Conservation (phyloP, 2,329 filamentous ascomycete genomes). For the Fusarium heterosporum region DNA sequence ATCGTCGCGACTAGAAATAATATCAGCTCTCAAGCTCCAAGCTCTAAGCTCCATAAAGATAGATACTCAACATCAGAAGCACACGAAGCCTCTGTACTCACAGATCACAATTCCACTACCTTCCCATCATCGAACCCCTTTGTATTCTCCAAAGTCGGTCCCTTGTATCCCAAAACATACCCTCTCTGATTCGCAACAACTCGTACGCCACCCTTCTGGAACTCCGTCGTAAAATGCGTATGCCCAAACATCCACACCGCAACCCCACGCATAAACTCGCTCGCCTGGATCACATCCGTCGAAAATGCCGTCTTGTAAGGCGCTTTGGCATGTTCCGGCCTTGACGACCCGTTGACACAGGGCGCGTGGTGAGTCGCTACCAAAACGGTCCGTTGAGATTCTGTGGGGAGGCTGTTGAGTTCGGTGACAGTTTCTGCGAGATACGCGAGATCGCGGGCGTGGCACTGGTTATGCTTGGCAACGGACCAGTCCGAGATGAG, state of each 20-base stretch:
- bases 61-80: not conserved
- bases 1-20: not conserved
- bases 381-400: conserved; percentile 51
- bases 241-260: conserved; percentile 61
- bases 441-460: conserved; percentile 64
- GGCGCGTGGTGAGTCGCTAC: conserved; percentile 70
- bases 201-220: conserved; percentile 49
- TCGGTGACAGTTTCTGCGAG: conserved; percentile 55
- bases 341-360: conserved; percentile 60
- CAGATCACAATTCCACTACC: conserved; percentile 38
- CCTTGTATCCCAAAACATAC: conserved; percentile 50
- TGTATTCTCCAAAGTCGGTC: conserved; percentile 42
- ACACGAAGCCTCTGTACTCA: not conserved
- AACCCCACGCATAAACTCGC: conserved; percentile 50
- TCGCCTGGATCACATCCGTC: conserved; percentile 57
- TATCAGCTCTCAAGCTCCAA: not conserved
- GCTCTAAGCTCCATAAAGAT: not conserved
- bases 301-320: conserved; percentile 64
- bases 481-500: conserved; percentile 65
- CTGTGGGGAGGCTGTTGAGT: conserved; percentile 29
- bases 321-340: conserved; percentile 60
- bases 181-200: conserved; percentile 61
- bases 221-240: conserved; percentile 59
- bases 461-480: conserved; percentile 60
- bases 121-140: conserved; percentile 42